A percentile compares a stretch with the other conserved stretches of the same genome.
These are phyloP conservation scores for Podaxis sp. DNA, from an alignment of 768 basidiomycete genomes.

Conservation along the genomic window DNA sequence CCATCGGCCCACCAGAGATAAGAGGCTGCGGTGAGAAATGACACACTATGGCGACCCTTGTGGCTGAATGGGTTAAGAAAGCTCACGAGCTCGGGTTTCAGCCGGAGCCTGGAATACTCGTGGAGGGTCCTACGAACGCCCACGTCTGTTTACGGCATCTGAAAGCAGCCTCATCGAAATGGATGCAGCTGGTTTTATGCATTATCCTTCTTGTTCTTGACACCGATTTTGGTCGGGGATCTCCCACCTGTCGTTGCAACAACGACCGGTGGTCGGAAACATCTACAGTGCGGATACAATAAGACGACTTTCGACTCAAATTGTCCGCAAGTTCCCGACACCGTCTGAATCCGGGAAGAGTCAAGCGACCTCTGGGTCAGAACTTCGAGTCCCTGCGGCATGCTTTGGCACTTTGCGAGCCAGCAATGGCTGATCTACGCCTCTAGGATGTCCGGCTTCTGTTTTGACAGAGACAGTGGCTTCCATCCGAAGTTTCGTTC, in stretches of 20 bases:
- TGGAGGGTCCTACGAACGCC: too few species aligned
- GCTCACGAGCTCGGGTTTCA: neutral
- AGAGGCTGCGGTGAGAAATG: neutral
- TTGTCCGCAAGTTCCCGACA: neutral
- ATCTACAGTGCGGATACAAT: neutral
- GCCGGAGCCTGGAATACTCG: neutral
- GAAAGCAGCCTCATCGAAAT: too few species aligned
- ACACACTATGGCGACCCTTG: neutral
- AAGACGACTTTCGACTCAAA: neutral
- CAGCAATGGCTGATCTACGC: constrained; percentile 1
- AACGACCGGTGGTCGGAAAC: neutral
- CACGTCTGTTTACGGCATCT: too few species aligned
- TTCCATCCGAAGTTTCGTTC: constrained; percentile 1
- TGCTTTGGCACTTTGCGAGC: neutral
- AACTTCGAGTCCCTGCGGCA: neutral
- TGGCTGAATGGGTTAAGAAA: constrained; percentile 4
- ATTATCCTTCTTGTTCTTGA: too few species aligned
- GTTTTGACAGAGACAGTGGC: neutral
- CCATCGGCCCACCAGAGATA: neutral
- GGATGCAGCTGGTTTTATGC: too few species aligned
- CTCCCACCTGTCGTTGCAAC: neutral
- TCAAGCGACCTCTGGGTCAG: neutral
- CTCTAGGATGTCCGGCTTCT: neutral
- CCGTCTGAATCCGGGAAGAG: neutral
- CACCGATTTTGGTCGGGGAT: neutral